phyloP scores from a whole-genome alignment of 306 rosid species.

The Trifolium fragiferum region DNA sequence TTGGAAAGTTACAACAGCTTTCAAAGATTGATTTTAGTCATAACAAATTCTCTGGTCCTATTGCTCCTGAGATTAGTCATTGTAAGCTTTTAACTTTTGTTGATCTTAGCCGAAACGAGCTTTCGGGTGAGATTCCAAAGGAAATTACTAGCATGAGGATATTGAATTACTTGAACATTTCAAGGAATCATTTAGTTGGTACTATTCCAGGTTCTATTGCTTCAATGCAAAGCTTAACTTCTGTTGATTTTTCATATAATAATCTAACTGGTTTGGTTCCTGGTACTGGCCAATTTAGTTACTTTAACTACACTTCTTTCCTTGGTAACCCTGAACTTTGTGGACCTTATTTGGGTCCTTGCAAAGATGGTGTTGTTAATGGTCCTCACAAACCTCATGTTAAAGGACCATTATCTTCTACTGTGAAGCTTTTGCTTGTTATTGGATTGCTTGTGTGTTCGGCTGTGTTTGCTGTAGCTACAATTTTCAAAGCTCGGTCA shows the following conservation, averaged over 20 bases:
- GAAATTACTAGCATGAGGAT: constrained; percentile 80
- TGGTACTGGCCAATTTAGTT: constrained; percentile 91
- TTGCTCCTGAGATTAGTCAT: constrained; percentile 73
- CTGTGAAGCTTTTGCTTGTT: constrained; percentile 75
- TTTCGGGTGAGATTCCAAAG: constrained; percentile 77
- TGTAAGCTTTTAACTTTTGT: constrained; percentile 84
- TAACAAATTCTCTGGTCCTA: constrained; percentile 70
- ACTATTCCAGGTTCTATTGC: constrained; percentile 76
- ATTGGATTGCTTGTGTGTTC: constrained; percentile 78
- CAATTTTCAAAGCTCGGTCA: constrained; percentile 77
- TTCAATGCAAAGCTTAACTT: constrained; percentile 88
- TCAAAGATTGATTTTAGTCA: constrained; percentile 86
- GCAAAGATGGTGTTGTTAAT: constrained; percentile 71
- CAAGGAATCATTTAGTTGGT: constrained; percentile 81
- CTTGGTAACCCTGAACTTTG: constrained; percentile 81
- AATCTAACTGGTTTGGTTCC: constrained; percentile 96
- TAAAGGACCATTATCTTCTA: constrained; percentile 70
- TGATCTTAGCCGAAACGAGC: constrained; percentile 83
- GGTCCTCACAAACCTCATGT: constrained; percentile 63
- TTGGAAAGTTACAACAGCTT: constrained; percentile 82
- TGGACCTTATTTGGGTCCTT: constrained; percentile 94
- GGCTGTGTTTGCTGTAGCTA: constrained; percentile 69
- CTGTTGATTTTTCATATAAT: constrained; percentile 92
- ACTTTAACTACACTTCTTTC: constrained; percentile 92
- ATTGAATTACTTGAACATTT: constrained; percentile 81